Base-by-base conservation (phyloP, 176 grass and related monocot species). In the Pontederia paniculata region DNA sequence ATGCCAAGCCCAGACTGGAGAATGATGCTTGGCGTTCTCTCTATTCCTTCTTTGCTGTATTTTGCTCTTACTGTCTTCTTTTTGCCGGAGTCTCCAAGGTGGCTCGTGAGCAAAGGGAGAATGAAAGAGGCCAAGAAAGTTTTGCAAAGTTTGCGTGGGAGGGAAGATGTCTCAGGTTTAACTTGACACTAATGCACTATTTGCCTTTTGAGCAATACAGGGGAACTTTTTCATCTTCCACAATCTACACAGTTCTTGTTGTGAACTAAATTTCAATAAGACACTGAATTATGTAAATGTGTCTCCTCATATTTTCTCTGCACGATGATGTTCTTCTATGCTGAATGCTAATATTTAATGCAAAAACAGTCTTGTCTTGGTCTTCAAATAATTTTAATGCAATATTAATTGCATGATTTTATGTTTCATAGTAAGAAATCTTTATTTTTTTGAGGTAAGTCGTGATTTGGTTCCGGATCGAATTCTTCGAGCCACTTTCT, bases 21-120 rank as follows among this genome's bases (percentile, higher is more conserved):
- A 66, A 62, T 94, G 74, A 94, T 94, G 88, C 80, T 94, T 12
- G 88, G 88, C 7, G 83, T 94, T 63, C 83, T 94, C 48, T 80
- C 70, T 0, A 67, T 94, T 23, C 88, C 83, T 63, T 94, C 88
- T 8, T 20, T 94, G 14, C 74, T 84, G 10, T 94, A 78, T 73
- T 94, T 94, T 25, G 58, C 68, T 28, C 48, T 94, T 48, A 88
- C 83, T 2, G 46, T 88, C 15, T 94, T 94, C 50, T 94, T 31
- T 52, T 63, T 94, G 55, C 88, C 80, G 3, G 88, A 94, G 72
- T 94, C 88, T 5, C 88, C 88, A 62, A 88, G 88, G 59, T 94
- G 88, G 88, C 83, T 94, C 44, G 88, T 94, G 3, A 94, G 83
- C 66, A 94, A 94, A 69, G 88, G 88, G 17, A 70, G 74, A 45